phyloP scores from a whole-genome alignment of 176 grass and related monocot genomes.

The Raddia guianensis region DNA sequence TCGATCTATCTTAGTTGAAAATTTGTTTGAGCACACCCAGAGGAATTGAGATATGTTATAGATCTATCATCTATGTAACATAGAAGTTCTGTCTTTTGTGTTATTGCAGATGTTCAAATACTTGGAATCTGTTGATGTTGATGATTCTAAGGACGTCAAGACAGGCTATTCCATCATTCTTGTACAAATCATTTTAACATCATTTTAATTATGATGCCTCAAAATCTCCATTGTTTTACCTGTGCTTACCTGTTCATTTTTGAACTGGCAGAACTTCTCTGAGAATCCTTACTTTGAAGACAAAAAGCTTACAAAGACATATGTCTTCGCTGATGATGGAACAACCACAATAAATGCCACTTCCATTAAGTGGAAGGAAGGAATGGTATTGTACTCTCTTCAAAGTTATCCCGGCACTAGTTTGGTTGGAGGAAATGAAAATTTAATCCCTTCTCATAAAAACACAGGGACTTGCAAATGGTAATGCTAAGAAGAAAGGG shows the following conservation, averaged over 20 bases:
- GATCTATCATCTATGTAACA: slow-evolving; percentile 9
- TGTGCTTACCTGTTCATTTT: slow-evolving; percentile 34
- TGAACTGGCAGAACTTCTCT: slow-evolving; percentile 74
- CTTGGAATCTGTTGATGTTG: slow-evolving; percentile 78
- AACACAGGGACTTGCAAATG: slow-evolving; percentile 66
- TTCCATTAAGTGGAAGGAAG: slow-evolving; percentile 94
- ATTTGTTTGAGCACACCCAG: not conserved
- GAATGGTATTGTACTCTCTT: slow-evolving; percentile 63
- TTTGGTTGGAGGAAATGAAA: slow-evolving; percentile 40
- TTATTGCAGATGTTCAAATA: slow-evolving; percentile 82
- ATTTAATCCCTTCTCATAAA: slow-evolving; percentile 40
- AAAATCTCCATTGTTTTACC: not conserved
- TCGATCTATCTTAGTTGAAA: slow-evolving; percentile 20
- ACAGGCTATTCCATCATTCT: slow-evolving; percentile 82
- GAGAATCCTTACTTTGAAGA: slow-evolving; percentile 89
- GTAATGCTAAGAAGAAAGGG: slow-evolving; percentile 76
- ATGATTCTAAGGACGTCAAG: slow-evolving; percentile 90
- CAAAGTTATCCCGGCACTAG: not conserved
- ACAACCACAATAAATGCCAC: slow-evolving; percentile 74
- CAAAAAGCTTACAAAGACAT: slow-evolving; percentile 77
- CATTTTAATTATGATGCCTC: slow-evolving; percentile 5
- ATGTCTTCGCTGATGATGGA: slow-evolving; percentile 85
- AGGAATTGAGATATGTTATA: not conserved
- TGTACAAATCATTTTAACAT: slow-evolving; percentile 56
- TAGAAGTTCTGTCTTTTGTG: slow-evolving; percentile 24